Conservation (phyloP, 306 rosid species). For the Crataegus laevigata region DNA sequence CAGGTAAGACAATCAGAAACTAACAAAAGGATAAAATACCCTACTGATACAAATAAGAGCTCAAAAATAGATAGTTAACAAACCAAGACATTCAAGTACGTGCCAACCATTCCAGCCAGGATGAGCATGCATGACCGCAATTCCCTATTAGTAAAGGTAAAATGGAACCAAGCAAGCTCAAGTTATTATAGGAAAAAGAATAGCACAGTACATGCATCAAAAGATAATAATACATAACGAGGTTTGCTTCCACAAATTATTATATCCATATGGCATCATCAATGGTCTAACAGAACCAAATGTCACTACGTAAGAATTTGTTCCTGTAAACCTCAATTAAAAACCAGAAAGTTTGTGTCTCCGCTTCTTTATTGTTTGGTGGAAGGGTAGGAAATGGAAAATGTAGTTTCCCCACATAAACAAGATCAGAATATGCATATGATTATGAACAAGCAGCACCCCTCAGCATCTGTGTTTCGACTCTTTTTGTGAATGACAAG, state of each 20-base stretch:
- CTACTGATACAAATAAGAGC: conserved; percentile 12
- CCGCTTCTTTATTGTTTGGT: background rate
- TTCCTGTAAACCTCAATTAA: background rate
- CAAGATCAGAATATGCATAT: background rate
- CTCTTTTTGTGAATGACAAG: background rate
- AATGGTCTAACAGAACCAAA: background rate
- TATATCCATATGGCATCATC: background rate
- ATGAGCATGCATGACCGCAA: conserved; percentile 53
- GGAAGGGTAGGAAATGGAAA: background rate
- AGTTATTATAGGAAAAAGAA: background rate
- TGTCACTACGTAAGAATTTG: background rate
- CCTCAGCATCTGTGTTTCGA: background rate
- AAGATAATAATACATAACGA: no score
- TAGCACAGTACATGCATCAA: background rate
- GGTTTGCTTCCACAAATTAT: background rate
- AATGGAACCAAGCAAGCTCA: background rate
- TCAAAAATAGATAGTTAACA: conserved; percentile 32
- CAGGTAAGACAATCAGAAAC: background rate
- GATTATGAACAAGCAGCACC: background rate
- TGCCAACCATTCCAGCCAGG: conserved; percentile 87
- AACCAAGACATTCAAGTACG: conserved; percentile 83
- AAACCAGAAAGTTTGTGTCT: background rate
- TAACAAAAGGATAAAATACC: conserved; percentile 3
- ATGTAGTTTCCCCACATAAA: background rate
- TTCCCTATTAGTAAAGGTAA: conserved; percentile 43